Evolutionary conservation across 202 grass and related monocot genomes (phyloP).

Genomic region (Elaeis oleifera): DNA sequence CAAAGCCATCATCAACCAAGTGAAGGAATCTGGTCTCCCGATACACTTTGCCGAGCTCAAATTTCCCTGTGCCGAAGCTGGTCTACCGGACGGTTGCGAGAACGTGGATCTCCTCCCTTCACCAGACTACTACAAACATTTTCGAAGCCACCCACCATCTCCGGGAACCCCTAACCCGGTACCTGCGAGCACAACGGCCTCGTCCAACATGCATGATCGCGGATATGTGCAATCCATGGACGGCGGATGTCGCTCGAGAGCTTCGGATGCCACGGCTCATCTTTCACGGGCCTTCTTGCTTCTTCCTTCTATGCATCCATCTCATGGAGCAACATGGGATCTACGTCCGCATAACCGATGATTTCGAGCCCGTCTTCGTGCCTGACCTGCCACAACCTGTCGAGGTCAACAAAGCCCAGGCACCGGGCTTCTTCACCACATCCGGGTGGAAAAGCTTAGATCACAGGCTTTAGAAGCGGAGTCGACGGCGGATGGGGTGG

Average conservation of each 20-base stretch:
- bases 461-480: slow-evolving; percentile 30
- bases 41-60: neutral
- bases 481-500: slow-evolving; percentile 23
- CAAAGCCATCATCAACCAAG: neutral
- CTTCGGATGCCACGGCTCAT: slow-evolving; percentile 22
- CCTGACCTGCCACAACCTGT: slow-evolving; percentile 39
- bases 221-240: slow-evolving; percentile 17
- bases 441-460: slow-evolving; percentile 5
- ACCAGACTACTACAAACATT: neutral
- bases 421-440: neutral
- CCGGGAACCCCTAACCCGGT: slow-evolving; percentile 7
- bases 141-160: slow-evolving; percentile 16
- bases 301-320: slow-evolving; percentile 8
- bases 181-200: neutral
- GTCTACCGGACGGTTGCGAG: slow-evolving; percentile 22
- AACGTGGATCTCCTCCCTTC: slow-evolving; percentile 9
- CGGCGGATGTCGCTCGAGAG: slow-evolving; percentile 3
- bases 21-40: neutral
- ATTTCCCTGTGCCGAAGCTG: slow-evolving; percentile 22
- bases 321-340: neutral
- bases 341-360: slow-evolving; percentile 20
- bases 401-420: slow-evolving; percentile 32
- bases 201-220: slow-evolving; percentile 15
- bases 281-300: slow-evolving; percentile 8
- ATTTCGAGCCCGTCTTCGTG: slow-evolving; percentile 28